Percentiles rank a stretch among this genome's conserved stretches.
Evolutionary conservation across 306 rosid species (phyloP).

Genomic region (Canavalia gladiata): DNA sequence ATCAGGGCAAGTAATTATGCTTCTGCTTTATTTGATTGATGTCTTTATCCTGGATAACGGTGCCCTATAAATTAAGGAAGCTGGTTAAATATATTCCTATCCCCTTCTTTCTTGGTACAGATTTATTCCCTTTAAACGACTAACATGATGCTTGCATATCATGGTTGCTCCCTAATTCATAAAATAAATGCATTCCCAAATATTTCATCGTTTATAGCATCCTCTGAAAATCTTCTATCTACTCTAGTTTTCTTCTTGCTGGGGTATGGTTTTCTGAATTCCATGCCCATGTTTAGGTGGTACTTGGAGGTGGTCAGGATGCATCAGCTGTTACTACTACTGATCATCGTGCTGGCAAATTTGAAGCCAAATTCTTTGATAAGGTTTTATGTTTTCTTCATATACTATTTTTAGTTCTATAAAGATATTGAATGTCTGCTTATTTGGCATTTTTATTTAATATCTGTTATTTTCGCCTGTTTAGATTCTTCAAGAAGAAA

Average conservation of each 20-base stretch:
- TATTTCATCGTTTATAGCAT: background rate
- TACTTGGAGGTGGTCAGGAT: conserved; percentile 98
- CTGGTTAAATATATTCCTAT: background rate
- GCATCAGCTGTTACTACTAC: conserved; percentile 91
- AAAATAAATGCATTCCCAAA: background rate
- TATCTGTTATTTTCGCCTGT: conserved; percentile 20
- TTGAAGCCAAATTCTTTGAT: conserved; percentile 91
- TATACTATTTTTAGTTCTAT: background rate
- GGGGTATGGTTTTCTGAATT: conserved; percentile 18
- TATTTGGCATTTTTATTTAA: conserved; percentile 24
- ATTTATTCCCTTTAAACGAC: background rate
- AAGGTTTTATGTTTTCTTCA: conserved; percentile 58
- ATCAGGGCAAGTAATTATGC: background rate
- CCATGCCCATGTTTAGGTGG: conserved; percentile 62
- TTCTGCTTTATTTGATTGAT: conserved; percentile 27
- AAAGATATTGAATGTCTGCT: background rate
- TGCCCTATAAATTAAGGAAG: background rate
- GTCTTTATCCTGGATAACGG: background rate
- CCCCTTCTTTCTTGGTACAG: background rate
- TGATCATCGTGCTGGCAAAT: conserved; percentile 86
- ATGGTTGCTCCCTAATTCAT: background rate
- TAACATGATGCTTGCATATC: background rate
- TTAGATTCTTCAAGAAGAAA: conserved; percentile 97
- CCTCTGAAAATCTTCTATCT: background rate
- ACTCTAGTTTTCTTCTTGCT: conserved; percentile 14